Evolutionary conservation across 192 early-diverging fungal species (phyloP).

Genomic region (Pilaira anomala): DNA sequence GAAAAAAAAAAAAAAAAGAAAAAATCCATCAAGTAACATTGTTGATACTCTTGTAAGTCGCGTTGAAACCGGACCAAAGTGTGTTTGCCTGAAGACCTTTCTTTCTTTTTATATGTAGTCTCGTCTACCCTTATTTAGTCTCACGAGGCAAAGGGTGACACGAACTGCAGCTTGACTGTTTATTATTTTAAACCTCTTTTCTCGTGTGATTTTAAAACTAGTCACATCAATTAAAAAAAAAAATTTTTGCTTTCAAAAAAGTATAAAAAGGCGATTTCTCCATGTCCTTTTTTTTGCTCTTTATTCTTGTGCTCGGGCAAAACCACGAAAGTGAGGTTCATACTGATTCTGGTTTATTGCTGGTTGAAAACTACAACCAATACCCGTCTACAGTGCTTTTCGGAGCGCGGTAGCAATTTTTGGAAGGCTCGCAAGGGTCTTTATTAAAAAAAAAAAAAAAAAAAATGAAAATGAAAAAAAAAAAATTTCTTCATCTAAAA

Average conservation of each 20-base stretch:
- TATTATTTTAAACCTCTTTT: too few relatives aligned
- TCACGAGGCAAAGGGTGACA: too few relatives aligned
- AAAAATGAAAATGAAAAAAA: not conserved
- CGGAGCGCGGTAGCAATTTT: slow-evolving; percentile 32
- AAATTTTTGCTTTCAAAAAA: slow-evolving; percentile 10
- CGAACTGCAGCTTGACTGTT: too few relatives aligned
- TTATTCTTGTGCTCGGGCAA: slow-evolving; percentile 42
- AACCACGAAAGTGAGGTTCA: slow-evolving; percentile 38
- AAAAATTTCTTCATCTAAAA: not conserved
- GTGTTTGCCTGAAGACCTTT: too few relatives aligned
- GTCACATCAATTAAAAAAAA: too few relatives aligned
- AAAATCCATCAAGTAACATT: not conserved
- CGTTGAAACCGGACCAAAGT: too few relatives aligned
- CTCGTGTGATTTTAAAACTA: too few relatives aligned
- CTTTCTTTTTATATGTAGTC: too few relatives aligned
- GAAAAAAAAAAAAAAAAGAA: too few relatives aligned
- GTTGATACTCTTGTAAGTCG: too few relatives aligned
- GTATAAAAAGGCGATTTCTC: slow-evolving; percentile 12
- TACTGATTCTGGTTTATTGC: slow-evolving; percentile 43
- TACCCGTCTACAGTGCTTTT: slow-evolving; percentile 25
- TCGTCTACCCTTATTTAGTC: too few relatives aligned
- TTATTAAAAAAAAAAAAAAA: slow-evolving; percentile 24
- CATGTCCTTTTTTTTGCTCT: slow-evolving; percentile 8
- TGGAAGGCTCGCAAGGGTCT: slow-evolving; percentile 21
- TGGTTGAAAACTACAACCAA: slow-evolving; percentile 45